A percentile compares a stretch with the other conserved stretches of the same genome.
Conservation (phyloP, 106 monocot genomes). For the Vanilla planifolia region DNA sequence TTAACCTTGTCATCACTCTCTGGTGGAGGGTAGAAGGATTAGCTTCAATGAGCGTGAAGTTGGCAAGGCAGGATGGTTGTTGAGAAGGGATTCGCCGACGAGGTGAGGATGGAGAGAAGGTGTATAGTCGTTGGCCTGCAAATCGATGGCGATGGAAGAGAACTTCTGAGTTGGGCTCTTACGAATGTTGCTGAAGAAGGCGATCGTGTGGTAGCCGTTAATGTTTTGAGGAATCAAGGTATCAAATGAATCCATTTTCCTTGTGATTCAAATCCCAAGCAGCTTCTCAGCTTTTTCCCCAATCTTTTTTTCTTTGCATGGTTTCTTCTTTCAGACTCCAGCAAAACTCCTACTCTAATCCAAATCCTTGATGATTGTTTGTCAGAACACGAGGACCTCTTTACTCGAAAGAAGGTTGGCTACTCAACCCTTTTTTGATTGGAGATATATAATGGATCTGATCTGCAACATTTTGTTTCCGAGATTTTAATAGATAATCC, state of each 20-base stretch:
- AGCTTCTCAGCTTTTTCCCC: neutral
- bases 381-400: slow-evolving; percentile 38
- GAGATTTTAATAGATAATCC: slow-evolving; percentile 45
- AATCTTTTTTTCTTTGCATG: neutral
- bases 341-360: slow-evolving; percentile 25
- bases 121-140: slow-evolving; percentile 56
- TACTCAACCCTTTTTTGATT: too few species aligned
- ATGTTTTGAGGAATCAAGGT: slow-evolving; percentile 66
- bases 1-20: neutral
- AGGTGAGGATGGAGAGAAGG: slow-evolving; percentile 24
- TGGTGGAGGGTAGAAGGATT: neutral
- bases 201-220: slow-evolving; percentile 61
- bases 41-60: neutral
- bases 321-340: slow-evolving; percentile 23
- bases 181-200: slow-evolving; percentile 31
- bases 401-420: slow-evolving; percentile 42
- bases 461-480: neutral
- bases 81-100: slow-evolving; percentile 3
- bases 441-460: too few species aligned
- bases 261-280: neutral
- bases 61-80: slow-evolving; percentile 5
- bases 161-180: slow-evolving; percentile 70
- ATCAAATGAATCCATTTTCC: neutral
- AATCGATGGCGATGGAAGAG: slow-evolving; percentile 52
- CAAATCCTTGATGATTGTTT: slow-evolving; percentile 45